Evolutionary conservation across 169 alveolate species (phyloP).

Genomic region (Eimeria praecox): DNA sequence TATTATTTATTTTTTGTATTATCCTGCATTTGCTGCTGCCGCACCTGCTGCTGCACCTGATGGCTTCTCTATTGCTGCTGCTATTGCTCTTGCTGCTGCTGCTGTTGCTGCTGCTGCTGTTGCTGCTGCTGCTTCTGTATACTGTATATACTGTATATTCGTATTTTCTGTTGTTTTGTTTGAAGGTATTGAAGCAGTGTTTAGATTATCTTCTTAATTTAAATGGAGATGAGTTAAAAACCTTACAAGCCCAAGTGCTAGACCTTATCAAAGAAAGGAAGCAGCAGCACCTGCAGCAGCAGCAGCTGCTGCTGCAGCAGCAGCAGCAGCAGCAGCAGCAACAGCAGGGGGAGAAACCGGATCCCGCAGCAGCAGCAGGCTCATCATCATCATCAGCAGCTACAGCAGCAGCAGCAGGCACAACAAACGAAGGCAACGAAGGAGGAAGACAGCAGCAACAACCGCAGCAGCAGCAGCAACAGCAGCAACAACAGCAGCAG

Average conservation of each 20-base stretch:
- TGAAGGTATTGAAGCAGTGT: slow-evolving; percentile 68
- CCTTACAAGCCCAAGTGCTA: slow-evolving; percentile 45
- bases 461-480: background rate
- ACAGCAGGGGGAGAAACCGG: background rate
- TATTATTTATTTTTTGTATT: too few species aligned
- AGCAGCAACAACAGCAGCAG: background rate
- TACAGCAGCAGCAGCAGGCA: background rate
- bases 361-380: slow-evolving; percentile 12
- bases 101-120: too few species aligned
- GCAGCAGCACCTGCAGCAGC: slow-evolving; percentile 50
- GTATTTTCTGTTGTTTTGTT: too few species aligned
- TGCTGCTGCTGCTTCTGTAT: too few species aligned
- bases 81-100: too few species aligned
- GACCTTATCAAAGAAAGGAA: background rate
- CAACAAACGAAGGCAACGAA: background rate
- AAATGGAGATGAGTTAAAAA: slow-evolving; percentile 67
- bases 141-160: too few species aligned
- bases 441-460: background rate
- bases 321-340: background rate
- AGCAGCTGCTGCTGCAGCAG: slow-evolving; percentile 6
- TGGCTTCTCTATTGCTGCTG: background rate
- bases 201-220: slow-evolving; percentile 72
- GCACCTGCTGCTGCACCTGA: background rate
- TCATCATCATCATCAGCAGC: background rate
- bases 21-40: background rate